phyloP scores from a whole-genome alignment of 768 basidiomycete genomes.

The Lactarius evosmus region DNA sequence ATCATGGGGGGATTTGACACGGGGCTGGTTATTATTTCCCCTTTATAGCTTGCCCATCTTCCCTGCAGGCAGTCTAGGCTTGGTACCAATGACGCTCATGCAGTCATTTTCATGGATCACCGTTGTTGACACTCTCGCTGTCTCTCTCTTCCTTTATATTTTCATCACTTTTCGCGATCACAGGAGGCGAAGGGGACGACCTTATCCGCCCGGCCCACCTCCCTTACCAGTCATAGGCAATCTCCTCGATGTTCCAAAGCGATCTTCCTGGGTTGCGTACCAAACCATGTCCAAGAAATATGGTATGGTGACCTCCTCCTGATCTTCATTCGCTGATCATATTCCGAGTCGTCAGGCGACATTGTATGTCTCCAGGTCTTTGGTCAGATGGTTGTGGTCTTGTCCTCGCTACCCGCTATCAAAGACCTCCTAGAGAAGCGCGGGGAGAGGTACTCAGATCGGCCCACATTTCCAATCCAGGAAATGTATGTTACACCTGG shows the following conservation, averaged over 20 bases:
- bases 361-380: conserved; percentile 36
- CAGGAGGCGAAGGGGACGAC: conserved; percentile 1
- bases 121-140: background rate
- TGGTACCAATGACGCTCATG: background rate
- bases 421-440: conserved; percentile 53
- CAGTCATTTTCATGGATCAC: background rate
- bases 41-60: no score
- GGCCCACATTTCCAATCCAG: background rate
- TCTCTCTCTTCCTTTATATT: background rate
- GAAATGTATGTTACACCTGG: conserved; percentile 10
- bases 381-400: conserved; percentile 46
- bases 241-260: conserved; percentile 1
- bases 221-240: conserved; percentile 9
- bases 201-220: conserved; percentile 17
- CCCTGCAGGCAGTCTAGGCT: no score
- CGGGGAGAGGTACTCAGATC: conserved; percentile 34
- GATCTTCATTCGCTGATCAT: background rate
- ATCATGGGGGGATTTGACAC: no score
- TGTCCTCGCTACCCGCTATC: conserved; percentile 45
- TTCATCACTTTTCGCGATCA: background rate
- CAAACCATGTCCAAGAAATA: conserved; percentile 9
- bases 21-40: no score
- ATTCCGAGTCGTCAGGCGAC: background rate
- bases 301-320: background rate
- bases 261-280: background rate